Evolutionary conservation across 148 eudicot genomes (phyloP), one percentile per base, ranked within the genome.

Genomic region (Suaeda aralocaspica): DNA sequence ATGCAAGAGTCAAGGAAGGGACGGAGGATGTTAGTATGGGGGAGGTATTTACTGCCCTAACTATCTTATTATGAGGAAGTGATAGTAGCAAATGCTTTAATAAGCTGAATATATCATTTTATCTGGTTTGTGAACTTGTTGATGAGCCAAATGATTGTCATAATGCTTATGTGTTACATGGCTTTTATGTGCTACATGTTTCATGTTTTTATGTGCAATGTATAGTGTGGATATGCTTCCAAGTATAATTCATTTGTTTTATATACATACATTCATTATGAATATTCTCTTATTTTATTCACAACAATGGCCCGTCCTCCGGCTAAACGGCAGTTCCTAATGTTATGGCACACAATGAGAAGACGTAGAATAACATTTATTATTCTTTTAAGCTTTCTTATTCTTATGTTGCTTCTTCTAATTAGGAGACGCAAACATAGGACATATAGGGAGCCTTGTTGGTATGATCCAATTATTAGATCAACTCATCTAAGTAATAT

Each of bases 401-500:
- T 67, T 44, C 6, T 50, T 19, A 31, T 51, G 29, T 67, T 50
- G 42, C 2, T 67, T 1, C n/a, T 18, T 9, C 51, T 67, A 26
- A 1, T 49, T 50, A 67, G 58, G 44, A 67, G 59, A 45, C 57
- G 42, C 51, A 67, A 19, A 21, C 1, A 10, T 49, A 67, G 41
- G 44, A 18, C 21, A 3, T 1, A 30, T 31, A 31, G 22, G 15
- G 70, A 67, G 44, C 59, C 70, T 33, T 67, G 58, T 50, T 29
- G 58, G 26, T 67, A 48, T 67, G 45, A 67, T 67, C 59, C 70
- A 10, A 18, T 18, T 21, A 31, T 50, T 49, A 58, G 59, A 6
- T 9, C 25, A 10, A 67, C 18, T 11, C 44, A 67, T 50, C 31
- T 67, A 11, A 49, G 34, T 30, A 28, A 67, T 21, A 67, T 67